Conservation (phyloP, 495 filamentous ascomycete species). For the Cercophora samala region DNA sequence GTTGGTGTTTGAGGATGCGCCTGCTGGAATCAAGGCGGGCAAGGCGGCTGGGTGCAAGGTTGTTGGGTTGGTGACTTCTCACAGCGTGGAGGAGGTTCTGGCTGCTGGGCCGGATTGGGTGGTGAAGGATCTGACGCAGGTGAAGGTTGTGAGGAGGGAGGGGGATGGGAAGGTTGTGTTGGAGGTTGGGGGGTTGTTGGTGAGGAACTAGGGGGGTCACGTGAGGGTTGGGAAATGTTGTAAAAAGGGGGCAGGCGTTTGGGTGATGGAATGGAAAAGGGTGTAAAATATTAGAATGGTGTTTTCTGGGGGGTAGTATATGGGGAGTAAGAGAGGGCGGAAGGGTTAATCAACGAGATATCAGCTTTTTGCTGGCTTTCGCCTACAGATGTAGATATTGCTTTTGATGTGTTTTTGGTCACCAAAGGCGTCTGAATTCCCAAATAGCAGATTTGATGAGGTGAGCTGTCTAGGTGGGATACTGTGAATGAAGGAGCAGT, state of each 20-base stretch:
- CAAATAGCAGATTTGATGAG: no score
- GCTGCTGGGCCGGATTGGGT: conserved; percentile 84
- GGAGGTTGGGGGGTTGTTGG: conserved; percentile 46
- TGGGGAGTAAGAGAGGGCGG: no score
- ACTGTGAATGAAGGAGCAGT: no score
- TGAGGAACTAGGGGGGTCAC: conserved; percentile 14
- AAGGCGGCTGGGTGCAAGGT: conserved; percentile 89
- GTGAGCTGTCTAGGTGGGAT: no score
- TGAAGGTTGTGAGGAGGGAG: conserved; percentile 50
- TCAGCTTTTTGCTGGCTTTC: no score
- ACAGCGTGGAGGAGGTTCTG: conserved; percentile 65
- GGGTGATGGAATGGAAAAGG: not conserved
- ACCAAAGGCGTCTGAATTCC: no score
- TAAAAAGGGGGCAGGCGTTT: no score
- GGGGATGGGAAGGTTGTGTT: conserved; percentile 51
- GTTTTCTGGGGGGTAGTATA: no score
- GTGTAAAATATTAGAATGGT: no score
- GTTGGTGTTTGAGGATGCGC: conserved; percentile 88
- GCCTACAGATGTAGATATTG: no score
- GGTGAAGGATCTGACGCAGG: conserved; percentile 71
- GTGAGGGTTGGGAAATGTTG: not conserved
- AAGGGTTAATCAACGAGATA: no score
- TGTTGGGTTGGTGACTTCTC: conserved; percentile 81
- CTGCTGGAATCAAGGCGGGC: conserved; percentile 84
- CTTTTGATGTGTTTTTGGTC: no score